Evolutionary conservation across 139 green algal genomes (phyloP).

Genomic region (Tetraselmis striata): DNA sequence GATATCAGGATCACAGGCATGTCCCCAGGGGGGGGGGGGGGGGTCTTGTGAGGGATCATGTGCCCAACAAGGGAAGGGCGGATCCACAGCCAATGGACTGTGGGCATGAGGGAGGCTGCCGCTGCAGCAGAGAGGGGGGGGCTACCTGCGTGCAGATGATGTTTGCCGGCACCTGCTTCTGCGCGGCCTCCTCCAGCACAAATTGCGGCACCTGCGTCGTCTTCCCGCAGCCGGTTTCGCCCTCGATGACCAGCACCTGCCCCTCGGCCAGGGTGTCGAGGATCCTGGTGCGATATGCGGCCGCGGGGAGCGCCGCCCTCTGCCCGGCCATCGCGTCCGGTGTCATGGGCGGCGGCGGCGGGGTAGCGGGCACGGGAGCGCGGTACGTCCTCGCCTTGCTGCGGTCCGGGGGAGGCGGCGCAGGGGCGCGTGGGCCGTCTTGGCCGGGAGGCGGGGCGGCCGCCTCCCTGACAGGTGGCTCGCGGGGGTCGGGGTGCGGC

Average conservation of each 20-base stretch:
- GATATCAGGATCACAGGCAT: too few relatives aligned
- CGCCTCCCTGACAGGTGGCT: too few relatives aligned
- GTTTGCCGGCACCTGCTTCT: not conserved
- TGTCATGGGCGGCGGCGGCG: not conserved
- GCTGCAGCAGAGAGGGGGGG: not conserved
- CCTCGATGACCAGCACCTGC: constrained; percentile 58
- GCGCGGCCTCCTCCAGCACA: constrained; percentile 1
- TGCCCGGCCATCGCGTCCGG: not conserved
- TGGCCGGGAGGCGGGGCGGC: too few relatives aligned
- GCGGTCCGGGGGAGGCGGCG: too few relatives aligned
- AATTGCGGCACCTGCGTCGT: constrained; percentile 11
- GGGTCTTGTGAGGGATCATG: too few relatives aligned
- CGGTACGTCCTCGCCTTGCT: too few relatives aligned
- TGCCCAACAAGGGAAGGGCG: too few relatives aligned
- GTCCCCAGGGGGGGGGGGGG: too few relatives aligned
- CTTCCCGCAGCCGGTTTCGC: constrained; percentile 84
- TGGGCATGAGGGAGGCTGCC: too few relatives aligned
- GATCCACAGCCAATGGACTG: too few relatives aligned
- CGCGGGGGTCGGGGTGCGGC: too few relatives aligned
- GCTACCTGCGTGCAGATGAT: not conserved
- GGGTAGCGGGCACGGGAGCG: not conserved
- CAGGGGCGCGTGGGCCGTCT: too few relatives aligned
- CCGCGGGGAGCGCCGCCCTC: not conserved
- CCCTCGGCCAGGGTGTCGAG: not conserved
- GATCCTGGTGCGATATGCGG: not conserved